Base-by-base conservation (phyloP, 2,329 filamentous ascomycete genomes). In the Clonostachys rhizophaga region DNA sequence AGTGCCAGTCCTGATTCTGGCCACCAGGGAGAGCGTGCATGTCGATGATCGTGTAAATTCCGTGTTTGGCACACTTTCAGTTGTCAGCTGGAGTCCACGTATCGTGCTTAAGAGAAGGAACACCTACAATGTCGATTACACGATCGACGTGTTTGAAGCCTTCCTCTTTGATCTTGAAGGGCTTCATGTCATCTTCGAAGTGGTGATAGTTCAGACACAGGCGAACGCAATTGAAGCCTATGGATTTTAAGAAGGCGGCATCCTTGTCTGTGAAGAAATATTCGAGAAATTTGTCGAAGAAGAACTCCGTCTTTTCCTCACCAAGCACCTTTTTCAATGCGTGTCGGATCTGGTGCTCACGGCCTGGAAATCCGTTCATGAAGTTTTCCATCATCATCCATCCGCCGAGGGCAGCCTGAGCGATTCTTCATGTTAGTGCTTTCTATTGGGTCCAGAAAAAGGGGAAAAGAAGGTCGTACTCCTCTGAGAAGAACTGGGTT, bases 121-220 rank as follows among this genome's bases (percentile, higher is more conserved):
- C 10, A 45, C 49, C 43, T 34, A 49, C 54, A 45, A 75, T 60
- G 2, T 75, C 63, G 10, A 78, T 61, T 0, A 76, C 66, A 17
- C 71, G 61, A 51, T 79, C 75, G 2, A 79, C 61, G 42, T 70
- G 70, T 49, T 72, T 71, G 57, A 78, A 78, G 0, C 75, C 75
- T 16, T 65, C 63, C 17, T 65, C 57, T 51, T 76, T 77, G 24
- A 77, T 60, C 1, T 74, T 68, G 8, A 67, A 60, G 0, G 74
- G 74, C 49, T 77, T 70, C 66, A 72, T 69, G 49, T 76, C 73
- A 49, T 79, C 74, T 52, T 75, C 70, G 36, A 79, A 78, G 54
- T 78, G 74, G 1, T 71, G 70, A 52, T 82, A 81, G 55, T 83
- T 83, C 58, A 84, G 79, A 1, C 77, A 76, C 4, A 84, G 57